Evolutionary conservation across 768 basidiomycete genomes (phyloP).

Genomic region (Vararia minispora): DNA sequence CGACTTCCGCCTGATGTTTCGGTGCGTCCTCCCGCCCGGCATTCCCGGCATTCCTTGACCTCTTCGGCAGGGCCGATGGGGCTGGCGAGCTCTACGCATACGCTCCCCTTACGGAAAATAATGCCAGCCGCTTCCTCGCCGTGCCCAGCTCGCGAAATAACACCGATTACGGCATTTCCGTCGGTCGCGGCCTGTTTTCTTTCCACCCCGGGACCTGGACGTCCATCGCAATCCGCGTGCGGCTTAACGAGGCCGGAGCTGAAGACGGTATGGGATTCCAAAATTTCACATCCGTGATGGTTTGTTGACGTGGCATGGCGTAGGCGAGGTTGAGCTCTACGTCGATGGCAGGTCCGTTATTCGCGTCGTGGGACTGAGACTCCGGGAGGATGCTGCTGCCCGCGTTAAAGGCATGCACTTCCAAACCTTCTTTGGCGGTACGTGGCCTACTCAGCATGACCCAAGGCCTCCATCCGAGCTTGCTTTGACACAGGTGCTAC

Average conservation of each 20-base stretch:
- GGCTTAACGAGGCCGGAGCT: slow-evolving; percentile 48
- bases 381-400: slow-evolving; percentile 30
- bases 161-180: slow-evolving; percentile 50
- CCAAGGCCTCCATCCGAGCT: background rate
- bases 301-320: background rate
- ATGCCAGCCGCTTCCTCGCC: slow-evolving; percentile 28
- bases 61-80: slow-evolving; percentile 31
- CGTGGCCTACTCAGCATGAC: slow-evolving; percentile 4
- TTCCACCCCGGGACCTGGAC: slow-evolving; percentile 47
- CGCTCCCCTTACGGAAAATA: slow-evolving; percentile 38
- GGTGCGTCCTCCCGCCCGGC: slow-evolving; percentile 28
- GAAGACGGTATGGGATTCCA: slow-evolving; percentile 39
- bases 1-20: slow-evolving; percentile 65
- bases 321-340: slow-evolving; percentile 58
- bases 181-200: slow-evolving; percentile 53
- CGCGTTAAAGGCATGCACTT: slow-evolving; percentile 61
- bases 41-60: background rate
- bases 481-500: slow-evolving; percentile 29
- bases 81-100: slow-evolving; percentile 63
- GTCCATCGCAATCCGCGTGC: slow-evolving; percentile 53
- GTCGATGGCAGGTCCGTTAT: slow-evolving; percentile 53
- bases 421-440: slow-evolving; percentile 73
- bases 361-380: slow-evolving; percentile 31
- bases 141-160: slow-evolving; percentile 46
- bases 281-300: background rate